These are phyloP conservation scores for Selaginella moellendorffii DNA, from an alignment of 75 land plant species.

Conservation along the genomic window DNA sequence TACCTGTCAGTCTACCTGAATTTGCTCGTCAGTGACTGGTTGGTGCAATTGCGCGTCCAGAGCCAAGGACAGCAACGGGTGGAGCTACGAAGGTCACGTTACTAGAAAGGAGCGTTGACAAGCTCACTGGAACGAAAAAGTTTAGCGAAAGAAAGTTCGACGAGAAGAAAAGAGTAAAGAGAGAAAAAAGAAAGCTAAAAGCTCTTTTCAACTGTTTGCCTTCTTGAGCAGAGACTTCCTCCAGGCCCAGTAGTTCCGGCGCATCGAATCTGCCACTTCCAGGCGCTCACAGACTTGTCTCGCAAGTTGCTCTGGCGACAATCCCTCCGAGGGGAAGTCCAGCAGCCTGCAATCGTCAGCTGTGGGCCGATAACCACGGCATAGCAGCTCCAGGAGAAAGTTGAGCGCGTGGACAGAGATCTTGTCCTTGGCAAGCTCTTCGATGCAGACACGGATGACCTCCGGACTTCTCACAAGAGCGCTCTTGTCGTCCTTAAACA, in stretches of 20 bases:
- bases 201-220: no score
- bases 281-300: constrained; percentile 37
- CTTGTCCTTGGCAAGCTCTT: constrained; percentile 29
- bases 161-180: no score
- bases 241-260: constrained; percentile 77
- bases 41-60: no score
- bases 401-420: constrained; percentile 50
- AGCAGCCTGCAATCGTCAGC: constrained; percentile 23
- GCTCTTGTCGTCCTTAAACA: constrained; percentile 42
- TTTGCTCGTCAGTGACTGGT: no score
- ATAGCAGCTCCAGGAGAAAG: constrained; percentile 61
- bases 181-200: no score
- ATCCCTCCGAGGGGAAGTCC: constrained; percentile 10
- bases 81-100: constrained; percentile 56
- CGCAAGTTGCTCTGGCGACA: constrained; percentile 16
- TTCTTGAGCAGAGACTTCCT: no score
- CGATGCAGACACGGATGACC: constrained; percentile 38
- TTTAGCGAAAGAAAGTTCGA: no score
- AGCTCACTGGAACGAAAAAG: no score
- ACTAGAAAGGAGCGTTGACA: no score
- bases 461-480: constrained; percentile 25
- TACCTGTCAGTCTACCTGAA: no score
- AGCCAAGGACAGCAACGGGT: constrained; percentile 24
- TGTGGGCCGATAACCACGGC: constrained; percentile 46
- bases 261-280: constrained; percentile 53